Conservation (phyloP, 768 basidiomycete species). For the Mycena floridula region DNA sequence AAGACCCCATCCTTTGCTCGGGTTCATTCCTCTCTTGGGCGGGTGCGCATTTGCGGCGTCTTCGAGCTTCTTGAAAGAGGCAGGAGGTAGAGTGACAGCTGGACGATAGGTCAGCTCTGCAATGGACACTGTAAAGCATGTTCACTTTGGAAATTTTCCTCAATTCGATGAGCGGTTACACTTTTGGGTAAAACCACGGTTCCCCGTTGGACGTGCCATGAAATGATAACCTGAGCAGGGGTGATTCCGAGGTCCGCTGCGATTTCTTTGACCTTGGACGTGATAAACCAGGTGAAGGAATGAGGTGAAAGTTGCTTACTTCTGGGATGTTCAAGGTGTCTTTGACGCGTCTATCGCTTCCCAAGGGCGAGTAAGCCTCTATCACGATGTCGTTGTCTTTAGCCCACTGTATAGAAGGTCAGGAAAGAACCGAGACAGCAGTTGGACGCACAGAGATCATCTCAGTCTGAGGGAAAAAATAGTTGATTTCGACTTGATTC, state of each 20-base stretch:
- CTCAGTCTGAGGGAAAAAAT: conserved; percentile 73
- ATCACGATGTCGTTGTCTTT: conserved; percentile 59
- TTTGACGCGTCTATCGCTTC: conserved; percentile 52
- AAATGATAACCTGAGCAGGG: conserved; percentile 69
- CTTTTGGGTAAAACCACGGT: conserved; percentile 74
- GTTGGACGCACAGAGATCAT: conserved; percentile 47
- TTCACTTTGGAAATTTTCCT: conserved; percentile 63
- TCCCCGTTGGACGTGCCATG: conserved; percentile 74
- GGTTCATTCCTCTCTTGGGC: conserved; percentile 51
- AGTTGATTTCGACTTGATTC: conserved; percentile 78
- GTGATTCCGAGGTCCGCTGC: conserved; percentile 61
- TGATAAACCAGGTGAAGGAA: not conserved
- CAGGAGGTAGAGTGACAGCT: conserved; percentile 32
- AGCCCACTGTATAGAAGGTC: conserved; percentile 45
- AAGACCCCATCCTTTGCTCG: conserved; percentile 54
- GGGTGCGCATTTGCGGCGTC: conserved; percentile 46
- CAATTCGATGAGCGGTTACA: conserved; percentile 59
- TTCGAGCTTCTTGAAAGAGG: conserved; percentile 40
- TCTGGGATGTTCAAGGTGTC: conserved; percentile 53
- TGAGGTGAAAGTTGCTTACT: conserved; percentile 19
- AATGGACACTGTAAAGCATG: not conserved
- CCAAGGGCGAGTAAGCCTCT: conserved; percentile 75
- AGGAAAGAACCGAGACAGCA: not conserved
- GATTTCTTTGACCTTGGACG: conserved; percentile 42
- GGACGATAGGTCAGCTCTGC: conserved; percentile 14